A percentile compares a stretch with the other conserved stretches of the same genome.
These are phyloP conservation scores for Rubia peregrina DNA, from an alignment of 305 asterid genomes.

Conservation along the genomic window DNA sequence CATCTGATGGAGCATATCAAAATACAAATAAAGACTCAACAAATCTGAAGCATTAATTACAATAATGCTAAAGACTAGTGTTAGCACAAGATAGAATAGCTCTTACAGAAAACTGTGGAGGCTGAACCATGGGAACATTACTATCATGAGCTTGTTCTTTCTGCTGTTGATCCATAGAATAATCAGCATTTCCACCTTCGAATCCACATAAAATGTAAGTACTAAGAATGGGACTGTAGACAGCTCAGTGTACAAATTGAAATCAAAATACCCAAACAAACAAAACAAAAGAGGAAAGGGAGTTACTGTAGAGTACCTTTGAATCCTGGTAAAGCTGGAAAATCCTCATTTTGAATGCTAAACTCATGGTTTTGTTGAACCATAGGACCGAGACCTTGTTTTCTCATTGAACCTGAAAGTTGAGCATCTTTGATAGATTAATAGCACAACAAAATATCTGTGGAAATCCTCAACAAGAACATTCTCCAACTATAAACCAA, in stretches of 20 bases:
- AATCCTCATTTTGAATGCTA: constrained; percentile 98
- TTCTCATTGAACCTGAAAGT: constrained; percentile 80
- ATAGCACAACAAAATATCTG: constrained; percentile 20
- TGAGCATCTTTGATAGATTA: constrained; percentile 20
- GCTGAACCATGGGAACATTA: constrained; percentile 86
- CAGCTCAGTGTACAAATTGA: neutral
- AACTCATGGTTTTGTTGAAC: constrained; percentile 98
- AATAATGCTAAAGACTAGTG: neutral
- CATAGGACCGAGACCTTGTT: constrained; percentile 82
- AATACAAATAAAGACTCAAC: neutral
- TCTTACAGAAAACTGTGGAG: constrained; percentile 86
- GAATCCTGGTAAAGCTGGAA: constrained; percentile 96
- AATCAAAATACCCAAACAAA: neutral
- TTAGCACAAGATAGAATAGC: constrained; percentile 15
- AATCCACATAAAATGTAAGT: neutral
- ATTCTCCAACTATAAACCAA: neutral
- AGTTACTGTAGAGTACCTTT: constrained; percentile 49
- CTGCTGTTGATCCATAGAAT: constrained; percentile 78
- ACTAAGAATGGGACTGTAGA: neutral
- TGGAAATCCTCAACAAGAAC: constrained; percentile 5
- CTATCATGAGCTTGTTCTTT: constrained; percentile 85
- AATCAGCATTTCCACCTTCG: constrained; percentile 85
- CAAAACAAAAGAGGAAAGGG: neutral
- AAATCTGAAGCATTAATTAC: neutral
- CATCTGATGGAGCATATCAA: constrained; percentile 48